phyloP scores from a whole-genome alignment of 1,284 basidiomycete genomes.

The Cryptococcus hybrid region DNA sequence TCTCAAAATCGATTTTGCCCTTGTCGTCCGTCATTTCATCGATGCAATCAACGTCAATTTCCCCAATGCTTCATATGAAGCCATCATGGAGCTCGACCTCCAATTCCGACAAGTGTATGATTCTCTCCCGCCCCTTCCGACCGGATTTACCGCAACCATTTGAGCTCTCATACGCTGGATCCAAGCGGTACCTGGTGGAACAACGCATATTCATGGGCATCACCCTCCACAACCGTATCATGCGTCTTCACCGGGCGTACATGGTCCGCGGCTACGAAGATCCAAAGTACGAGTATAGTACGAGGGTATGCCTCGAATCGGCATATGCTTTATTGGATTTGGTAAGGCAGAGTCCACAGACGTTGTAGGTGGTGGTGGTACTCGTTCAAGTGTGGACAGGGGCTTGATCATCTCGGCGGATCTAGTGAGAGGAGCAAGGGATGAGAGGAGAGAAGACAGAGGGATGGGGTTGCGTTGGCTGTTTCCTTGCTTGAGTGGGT shows the following conservation, averaged over 20 bases:
- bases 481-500: slow-evolving; percentile 15
- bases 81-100: slow-evolving; percentile 14
- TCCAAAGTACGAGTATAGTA: slow-evolving; percentile 11
- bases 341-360: slow-evolving; percentile 13
- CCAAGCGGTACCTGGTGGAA: slow-evolving; percentile 12
- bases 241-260: slow-evolving; percentile 19
- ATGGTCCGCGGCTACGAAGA: slow-evolving; percentile 18
- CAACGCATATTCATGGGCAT: slow-evolving; percentile 21
- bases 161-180: slow-evolving; percentile 11
- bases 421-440: neutral
- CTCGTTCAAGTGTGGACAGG: slow-evolving; percentile 21
- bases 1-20: slow-evolving; percentile 16
- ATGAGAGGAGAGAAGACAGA: neutral
- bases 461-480: neutral
- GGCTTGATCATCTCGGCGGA: slow-evolving; percentile 15
- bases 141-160: slow-evolving; percentile 19
- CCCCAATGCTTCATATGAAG: slow-evolving; percentile 15
- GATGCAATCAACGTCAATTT: slow-evolving; percentile 17
- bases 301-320: slow-evolving; percentile 14
- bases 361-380: slow-evolving; percentile 18
- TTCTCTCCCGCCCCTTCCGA: slow-evolving; percentile 2
- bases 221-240: slow-evolving; percentile 17
- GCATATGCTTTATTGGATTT: slow-evolving; percentile 17
- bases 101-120: slow-evolving; percentile 15
- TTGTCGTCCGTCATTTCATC: slow-evolving; percentile 17